Conservation (phyloP, 169 alveolate genomes). For the Cryptosporidium meleagridis region DNA sequence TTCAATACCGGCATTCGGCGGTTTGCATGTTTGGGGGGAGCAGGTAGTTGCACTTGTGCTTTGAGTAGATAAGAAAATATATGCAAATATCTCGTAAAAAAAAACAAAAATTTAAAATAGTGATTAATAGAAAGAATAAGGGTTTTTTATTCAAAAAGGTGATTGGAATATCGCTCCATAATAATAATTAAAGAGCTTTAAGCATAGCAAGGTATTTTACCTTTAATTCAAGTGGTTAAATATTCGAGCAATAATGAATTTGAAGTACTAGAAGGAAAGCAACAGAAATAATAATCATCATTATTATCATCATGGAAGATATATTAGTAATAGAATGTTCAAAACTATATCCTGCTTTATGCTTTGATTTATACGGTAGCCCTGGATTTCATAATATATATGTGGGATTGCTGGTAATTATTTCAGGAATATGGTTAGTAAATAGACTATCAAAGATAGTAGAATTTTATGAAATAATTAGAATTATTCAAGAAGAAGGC, state of each 20-base stretch:
- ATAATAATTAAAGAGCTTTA: background rate
- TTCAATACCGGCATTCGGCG: constrained; percentile 11
- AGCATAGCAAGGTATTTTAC: background rate
- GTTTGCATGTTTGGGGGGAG: constrained; percentile 3
- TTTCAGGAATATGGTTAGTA: background rate
- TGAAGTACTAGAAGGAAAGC: background rate
- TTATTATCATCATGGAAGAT: background rate
- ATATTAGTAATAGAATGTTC: constrained; percentile 16
- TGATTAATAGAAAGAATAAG: background rate
- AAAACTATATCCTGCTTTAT: constrained; percentile 32
- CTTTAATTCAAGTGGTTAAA: background rate
- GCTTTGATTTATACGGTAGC: constrained; percentile 52
- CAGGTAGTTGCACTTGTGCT: constrained; percentile 1
- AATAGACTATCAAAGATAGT: constrained; percentile 22
- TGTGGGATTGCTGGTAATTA: constrained; percentile 3
- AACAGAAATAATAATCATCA: background rate
- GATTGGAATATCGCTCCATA: background rate
- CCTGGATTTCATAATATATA: constrained; percentile 61
- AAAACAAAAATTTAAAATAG: background rate
- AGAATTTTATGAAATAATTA: constrained; percentile 50
- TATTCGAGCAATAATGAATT: background rate
- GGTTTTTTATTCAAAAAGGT: background rate
- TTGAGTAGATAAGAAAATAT: background rate
- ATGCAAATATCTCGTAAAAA: background rate
- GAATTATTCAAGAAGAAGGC: constrained; percentile 44